Conservation (phyloP, 352 stramenopile species). For the Phytopythium oedochilum region DNA sequence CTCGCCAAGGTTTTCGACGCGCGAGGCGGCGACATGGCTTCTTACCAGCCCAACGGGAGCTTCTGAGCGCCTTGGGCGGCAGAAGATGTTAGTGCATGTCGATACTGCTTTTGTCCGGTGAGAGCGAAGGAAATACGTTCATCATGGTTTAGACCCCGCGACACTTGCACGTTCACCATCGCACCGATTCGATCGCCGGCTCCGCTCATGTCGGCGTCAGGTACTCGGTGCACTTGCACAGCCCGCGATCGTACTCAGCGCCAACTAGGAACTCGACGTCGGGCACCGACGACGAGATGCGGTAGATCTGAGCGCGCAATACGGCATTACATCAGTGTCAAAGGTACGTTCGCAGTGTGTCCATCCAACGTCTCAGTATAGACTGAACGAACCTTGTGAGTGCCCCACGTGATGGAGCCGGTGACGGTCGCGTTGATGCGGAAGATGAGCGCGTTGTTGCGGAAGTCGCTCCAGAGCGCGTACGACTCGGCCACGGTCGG, state of each 20-base stretch:
- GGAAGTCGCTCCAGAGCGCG: constrained; percentile 67
- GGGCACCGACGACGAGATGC: constrained; percentile 66
- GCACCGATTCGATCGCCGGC: neutral
- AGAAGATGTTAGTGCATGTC: too few relatives aligned
- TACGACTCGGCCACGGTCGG: constrained; percentile 38
- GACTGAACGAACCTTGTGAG: constrained; percentile 51
- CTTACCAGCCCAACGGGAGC: constrained; percentile 60
- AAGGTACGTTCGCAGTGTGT: neutral
- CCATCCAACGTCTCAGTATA: too few relatives aligned
- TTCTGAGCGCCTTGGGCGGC: constrained; percentile 22
- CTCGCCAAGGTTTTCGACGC: constrained; percentile 66
- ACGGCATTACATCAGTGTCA: too few relatives aligned
- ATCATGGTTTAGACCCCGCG: neutral
- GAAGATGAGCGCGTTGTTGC: constrained; percentile 72
- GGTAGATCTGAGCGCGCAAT: constrained; percentile 55
- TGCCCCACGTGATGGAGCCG: constrained; percentile 79
- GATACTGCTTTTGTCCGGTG: neutral
- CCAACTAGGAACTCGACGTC: constrained; percentile 85
- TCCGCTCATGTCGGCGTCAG: constrained; percentile 33
- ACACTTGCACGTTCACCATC: neutral
- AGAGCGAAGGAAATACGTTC: neutral
- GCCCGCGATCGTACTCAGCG: constrained; percentile 76
- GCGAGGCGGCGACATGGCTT: constrained; percentile 49
- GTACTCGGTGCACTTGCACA: constrained; percentile 84
- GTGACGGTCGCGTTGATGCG: constrained; percentile 77